Evolutionary conservation across 2,329 filamentous ascomycete species (phyloP).

Genomic region (Talaromyces verruculosus): DNA sequence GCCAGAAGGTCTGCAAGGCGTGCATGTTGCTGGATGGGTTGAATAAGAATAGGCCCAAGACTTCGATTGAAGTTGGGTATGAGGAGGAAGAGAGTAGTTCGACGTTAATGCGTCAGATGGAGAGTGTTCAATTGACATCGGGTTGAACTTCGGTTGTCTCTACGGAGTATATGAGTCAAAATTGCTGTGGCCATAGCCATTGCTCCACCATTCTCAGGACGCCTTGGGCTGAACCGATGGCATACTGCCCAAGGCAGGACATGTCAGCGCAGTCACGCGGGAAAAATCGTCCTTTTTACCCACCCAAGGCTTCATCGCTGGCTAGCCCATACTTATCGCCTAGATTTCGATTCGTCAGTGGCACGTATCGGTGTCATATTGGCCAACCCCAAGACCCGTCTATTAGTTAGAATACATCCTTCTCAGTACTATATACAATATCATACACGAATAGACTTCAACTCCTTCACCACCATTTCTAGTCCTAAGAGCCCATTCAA

Average conservation of each 20-base stretch:
- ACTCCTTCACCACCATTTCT: not conserved
- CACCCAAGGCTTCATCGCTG: not conserved
- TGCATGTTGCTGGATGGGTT: constrained; percentile 85
- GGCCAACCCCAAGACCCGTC: not conserved
- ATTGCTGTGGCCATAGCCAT: not conserved
- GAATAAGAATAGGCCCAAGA: constrained; percentile 67
- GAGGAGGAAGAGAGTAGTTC: constrained; percentile 54
- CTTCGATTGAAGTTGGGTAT: constrained; percentile 44
- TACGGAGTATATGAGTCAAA: too few relatives aligned
- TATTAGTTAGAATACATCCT: not conserved
- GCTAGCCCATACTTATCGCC: not conserved
- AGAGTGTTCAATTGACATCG: constrained; percentile 34
- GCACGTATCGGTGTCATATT: not conserved
- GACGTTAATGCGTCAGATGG: constrained; percentile 53
- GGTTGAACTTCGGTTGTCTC: not conserved
- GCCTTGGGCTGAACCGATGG: not conserved
- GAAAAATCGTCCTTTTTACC: not conserved
- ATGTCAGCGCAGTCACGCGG: not conserved
- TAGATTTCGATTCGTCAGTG: not conserved
- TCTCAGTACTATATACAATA: not conserved
- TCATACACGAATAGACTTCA: not conserved
- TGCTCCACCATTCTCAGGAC: not conserved
- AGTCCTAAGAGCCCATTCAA: not conserved
- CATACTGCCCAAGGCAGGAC: not conserved
- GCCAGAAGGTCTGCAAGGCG: constrained; percentile 89